Evolutionary conservation across 106 monocot genomes (phyloP).

Genomic region (Dioscorea alata): DNA sequence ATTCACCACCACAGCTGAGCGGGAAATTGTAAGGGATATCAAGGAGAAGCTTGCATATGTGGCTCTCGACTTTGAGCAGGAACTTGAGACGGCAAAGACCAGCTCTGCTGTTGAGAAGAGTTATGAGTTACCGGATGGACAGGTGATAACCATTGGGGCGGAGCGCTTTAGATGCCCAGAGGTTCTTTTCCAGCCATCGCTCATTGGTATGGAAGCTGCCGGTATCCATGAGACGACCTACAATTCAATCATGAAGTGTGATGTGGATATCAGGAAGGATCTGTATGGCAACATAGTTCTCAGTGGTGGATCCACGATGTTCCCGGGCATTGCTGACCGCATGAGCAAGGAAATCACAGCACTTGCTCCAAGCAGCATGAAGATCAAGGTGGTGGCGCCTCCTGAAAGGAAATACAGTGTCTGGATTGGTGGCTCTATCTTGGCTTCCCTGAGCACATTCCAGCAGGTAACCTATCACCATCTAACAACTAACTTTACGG

Average conservation of each 20-base stretch:
- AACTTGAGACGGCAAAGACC: neutral
- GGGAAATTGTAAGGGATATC: neutral
- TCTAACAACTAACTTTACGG: too few relatives aligned
- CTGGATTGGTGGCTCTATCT: neutral
- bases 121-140: neutral
- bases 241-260: neutral
- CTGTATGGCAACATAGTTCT: neutral
- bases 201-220: neutral
- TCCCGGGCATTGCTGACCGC: neutral
- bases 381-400: neutral
- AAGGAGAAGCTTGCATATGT: slow-evolving; percentile 1
- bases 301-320: neutral
- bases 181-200: slow-evolving; percentile 1
- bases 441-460: neutral
- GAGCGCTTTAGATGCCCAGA: slow-evolving; percentile 1
- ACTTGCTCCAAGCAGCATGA: slow-evolving; percentile 1
- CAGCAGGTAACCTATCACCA: neutral
- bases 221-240: slow-evolving; percentile 1
- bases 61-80: neutral
- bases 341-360: slow-evolving; percentile 1
- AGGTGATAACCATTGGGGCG: neutral
- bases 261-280: neutral
- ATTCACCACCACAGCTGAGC: neutral
- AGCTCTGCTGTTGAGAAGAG: neutral
- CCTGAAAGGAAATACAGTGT: neutral